Percentiles rank a stretch among this genome's conserved stretches.
phyloP scores from a whole-genome alignment of 2,329 filamentous ascomycete species.

The Diaporthe ampelina region DNA sequence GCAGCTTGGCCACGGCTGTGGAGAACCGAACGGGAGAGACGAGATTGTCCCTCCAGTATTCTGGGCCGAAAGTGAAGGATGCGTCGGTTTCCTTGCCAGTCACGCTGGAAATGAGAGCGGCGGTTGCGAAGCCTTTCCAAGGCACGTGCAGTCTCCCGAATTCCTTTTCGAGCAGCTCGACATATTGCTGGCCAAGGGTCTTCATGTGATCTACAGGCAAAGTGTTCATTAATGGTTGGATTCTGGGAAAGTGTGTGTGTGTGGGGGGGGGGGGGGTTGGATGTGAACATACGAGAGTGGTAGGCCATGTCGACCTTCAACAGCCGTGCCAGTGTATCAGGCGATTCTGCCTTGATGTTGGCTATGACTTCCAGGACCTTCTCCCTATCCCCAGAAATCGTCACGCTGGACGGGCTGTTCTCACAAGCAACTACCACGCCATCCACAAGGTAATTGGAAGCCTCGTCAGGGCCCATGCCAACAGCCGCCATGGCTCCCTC shows the following conservation, averaged over 20 bases:
- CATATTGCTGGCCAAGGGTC: not conserved
- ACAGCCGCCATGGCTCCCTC: constrained; percentile 43
- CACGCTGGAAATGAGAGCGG: not conserved
- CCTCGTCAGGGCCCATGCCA: constrained; percentile 23
- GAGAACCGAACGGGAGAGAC: not conserved
- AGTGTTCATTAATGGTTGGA: not conserved
- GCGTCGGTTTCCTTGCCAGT: not conserved
- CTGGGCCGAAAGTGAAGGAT: not conserved
- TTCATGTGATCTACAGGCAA: not conserved
- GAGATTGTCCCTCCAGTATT: not conserved
- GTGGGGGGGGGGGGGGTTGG: too few species aligned
- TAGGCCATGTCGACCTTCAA: not conserved
- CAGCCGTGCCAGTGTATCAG: not conserved
- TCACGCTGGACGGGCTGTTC: constrained; percentile 24
- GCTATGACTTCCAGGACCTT: not conserved
- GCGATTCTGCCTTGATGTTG: not conserved
- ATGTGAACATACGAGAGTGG: not conserved
- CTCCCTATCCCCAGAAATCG: constrained; percentile 35
- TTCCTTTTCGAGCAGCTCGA: not conserved
- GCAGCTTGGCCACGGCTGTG: not conserved
- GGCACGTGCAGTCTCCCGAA: not conserved
- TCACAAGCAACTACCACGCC: constrained; percentile 38
- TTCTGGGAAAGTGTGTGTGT: too few species aligned
- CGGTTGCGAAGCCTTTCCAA: not conserved
- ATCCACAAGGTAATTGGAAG: not conserved